These are phyloP conservation scores for Phyllachora maydis DNA, from an alignment of 2,329 filamentous ascomycete genomes.

Conservation along the genomic window DNA sequence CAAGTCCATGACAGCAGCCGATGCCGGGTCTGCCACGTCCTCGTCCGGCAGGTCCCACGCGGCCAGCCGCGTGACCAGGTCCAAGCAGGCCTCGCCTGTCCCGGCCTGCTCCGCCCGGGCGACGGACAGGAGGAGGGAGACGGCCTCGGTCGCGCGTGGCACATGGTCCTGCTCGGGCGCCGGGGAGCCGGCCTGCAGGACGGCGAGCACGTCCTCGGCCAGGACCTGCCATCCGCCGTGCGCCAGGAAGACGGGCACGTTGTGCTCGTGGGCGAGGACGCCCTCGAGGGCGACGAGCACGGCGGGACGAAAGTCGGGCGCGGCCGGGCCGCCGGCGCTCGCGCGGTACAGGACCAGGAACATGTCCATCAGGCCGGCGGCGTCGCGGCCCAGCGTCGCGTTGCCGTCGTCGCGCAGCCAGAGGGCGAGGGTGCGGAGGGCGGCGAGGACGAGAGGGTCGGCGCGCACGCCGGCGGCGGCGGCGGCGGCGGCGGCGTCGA, in stretches of 20 bases:
- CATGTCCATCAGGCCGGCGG: constrained; percentile 39
- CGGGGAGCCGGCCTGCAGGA: constrained; percentile 15
- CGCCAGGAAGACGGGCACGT: constrained; percentile 22
- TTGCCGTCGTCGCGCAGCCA: constrained; percentile 55
- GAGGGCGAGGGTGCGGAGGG: constrained; percentile 34
- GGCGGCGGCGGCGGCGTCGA: constrained; percentile 21
- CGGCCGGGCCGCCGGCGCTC: constrained; percentile 6
- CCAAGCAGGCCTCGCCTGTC: constrained; percentile 34
- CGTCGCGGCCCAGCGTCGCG: constrained; percentile 31
- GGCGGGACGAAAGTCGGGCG: constrained; percentile 32
- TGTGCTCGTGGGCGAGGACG: constrained; percentile 24
- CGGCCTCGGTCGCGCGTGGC: constrained; percentile 29
- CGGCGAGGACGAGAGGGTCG: constrained; percentile 38
- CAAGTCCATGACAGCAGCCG: constrained; percentile 20
- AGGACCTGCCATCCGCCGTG: constrained; percentile 33
- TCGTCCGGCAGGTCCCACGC: constrained; percentile 20
- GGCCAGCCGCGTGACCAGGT: constrained; percentile 26
- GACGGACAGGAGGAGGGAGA: constrained; percentile 30
- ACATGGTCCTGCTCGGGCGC: constrained; percentile 12
- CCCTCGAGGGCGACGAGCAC: constrained; percentile 39
- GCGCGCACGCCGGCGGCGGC: constrained; percentile 22
- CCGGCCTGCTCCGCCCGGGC: constrained; percentile 22
- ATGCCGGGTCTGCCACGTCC: constrained; percentile 4
- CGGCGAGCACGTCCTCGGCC: constrained; percentile 22
- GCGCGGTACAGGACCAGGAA: constrained; percentile 37